Conservation (phyloP, 179 eudicot genomes). For the Silene coronaria region DNA sequence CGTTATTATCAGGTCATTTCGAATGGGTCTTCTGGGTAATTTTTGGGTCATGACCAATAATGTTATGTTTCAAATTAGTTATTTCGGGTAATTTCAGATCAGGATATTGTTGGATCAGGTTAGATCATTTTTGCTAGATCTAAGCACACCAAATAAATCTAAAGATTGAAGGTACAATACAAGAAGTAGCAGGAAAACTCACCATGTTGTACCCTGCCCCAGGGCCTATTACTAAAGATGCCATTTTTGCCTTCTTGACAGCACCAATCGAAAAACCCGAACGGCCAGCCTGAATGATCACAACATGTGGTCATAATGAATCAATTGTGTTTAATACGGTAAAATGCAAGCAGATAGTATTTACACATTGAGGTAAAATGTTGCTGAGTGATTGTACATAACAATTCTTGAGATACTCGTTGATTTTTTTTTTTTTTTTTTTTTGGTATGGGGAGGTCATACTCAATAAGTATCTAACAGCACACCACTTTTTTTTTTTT, state of each 20-base stretch:
- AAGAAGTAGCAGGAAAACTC: conserved; percentile 19
- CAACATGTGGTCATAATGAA: neutral
- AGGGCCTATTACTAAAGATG: conserved; percentile 73
- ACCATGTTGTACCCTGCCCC: conserved; percentile 92
- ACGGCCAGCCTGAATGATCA: conserved; percentile 40
- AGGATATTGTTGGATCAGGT: neutral
- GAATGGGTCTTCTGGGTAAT: neutral
- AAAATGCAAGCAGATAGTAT: neutral
- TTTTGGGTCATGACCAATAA: neutral
- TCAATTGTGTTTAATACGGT: neutral
- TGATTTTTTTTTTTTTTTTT: neutral
- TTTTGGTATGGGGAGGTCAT: neutral
- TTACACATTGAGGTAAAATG: neutral
- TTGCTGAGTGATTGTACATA: neutral
- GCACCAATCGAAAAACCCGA: conserved; percentile 85
- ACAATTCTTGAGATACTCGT: neutral
- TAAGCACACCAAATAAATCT: neutral
- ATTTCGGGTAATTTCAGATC: neutral
- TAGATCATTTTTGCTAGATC: neutral
- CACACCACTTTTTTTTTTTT: neutral
- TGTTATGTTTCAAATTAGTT: too few species aligned
- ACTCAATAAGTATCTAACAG: neutral
- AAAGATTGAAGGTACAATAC: neutral
- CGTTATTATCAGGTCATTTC: neutral
- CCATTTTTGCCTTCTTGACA: conserved; percentile 40